These are phyloP conservation scores for Colletotrichum agaves DNA, from an alignment of 2,329 filamentous ascomycete species.

Conservation along the genomic window DNA sequence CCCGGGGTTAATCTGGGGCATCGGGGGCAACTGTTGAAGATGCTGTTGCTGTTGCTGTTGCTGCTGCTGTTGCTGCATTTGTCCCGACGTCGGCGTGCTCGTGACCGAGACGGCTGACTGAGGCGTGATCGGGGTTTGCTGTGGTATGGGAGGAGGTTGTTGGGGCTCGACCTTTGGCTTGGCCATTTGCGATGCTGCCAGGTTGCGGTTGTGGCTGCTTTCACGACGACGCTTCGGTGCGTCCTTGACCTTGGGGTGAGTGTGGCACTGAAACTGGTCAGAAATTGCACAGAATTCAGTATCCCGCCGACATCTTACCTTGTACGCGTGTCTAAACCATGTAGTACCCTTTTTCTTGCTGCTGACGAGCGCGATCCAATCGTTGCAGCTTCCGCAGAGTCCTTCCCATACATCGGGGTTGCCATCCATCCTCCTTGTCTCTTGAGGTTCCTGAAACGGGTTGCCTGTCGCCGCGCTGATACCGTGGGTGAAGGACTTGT, in stretches of 20 bases:
- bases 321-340: slow-evolving; percentile 91
- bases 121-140: slow-evolving; percentile 51
- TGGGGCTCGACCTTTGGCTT: slow-evolving; percentile 61
- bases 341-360: slow-evolving; percentile 94
- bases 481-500: slow-evolving; percentile 90
- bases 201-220: slow-evolving; percentile 61
- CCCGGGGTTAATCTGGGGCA: slow-evolving; percentile 36
- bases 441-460: slow-evolving; percentile 80
- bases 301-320: slow-evolving; percentile 61
- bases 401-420: slow-evolving; percentile 87
- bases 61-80: slow-evolving; percentile 44
- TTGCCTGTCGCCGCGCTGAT: slow-evolving; percentile 85
- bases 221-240: slow-evolving; percentile 75
- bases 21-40: slow-evolving; percentile 40
- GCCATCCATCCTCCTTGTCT: slow-evolving; percentile 80
- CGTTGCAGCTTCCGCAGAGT: slow-evolving; percentile 79
- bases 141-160: slow-evolving; percentile 41
- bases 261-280: slow-evolving; percentile 67
- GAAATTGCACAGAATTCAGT: not conserved
- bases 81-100: slow-evolving; percentile 52
- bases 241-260: slow-evolving; percentile 77
- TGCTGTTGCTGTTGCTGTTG: slow-evolving; percentile 43
- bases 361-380: slow-evolving; percentile 84
- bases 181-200: slow-evolving; percentile 54
- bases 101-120: slow-evolving; percentile 51